Evolutionary conservation across 192 early-diverging fungal species (phyloP).

Genomic region (Coemansia sp.): DNA sequence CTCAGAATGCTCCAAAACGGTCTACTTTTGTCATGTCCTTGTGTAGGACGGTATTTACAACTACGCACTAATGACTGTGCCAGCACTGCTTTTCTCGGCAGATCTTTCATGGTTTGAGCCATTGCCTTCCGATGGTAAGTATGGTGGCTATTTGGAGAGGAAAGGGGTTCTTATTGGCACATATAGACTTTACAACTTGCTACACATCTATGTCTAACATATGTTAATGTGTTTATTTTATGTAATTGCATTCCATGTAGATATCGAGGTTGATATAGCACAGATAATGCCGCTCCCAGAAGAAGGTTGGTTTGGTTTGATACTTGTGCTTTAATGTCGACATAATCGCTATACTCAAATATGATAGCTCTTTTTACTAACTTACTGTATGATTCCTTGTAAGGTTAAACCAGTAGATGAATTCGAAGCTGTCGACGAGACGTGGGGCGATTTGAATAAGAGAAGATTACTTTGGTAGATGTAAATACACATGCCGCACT

Average conservation of each 20-base stretch:
- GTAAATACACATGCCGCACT: background rate
- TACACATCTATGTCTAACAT: no score
- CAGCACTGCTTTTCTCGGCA: constrained; percentile 30
- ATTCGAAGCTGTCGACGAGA: constrained; percentile 25
- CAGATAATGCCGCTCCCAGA: constrained; percentile 47
- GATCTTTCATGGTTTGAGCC: constrained; percentile 41
- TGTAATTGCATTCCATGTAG: constrained; percentile 10
- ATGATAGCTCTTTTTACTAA: background rate
- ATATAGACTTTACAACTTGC: no score
- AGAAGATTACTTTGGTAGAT: constrained; percentile 9
- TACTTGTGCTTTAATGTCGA: background rate
- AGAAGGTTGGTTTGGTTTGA: constrained; percentile 24
- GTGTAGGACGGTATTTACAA: constrained; percentile 39
- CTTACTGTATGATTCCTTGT: background rate
- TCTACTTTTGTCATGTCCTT: background rate
- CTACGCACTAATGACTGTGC: constrained; percentile 38
- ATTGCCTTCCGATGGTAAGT: constrained; percentile 31
- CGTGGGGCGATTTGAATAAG: constrained; percentile 33
- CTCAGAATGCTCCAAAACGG: background rate
- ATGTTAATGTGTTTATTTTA: no score
- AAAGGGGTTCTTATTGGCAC: no score
- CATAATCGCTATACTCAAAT: background rate
- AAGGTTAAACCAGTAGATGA: constrained; percentile 7
- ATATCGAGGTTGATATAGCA: constrained; percentile 40
- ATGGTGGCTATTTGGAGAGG: background rate